Evolutionary conservation across 192 early-diverging fungal species (phyloP).

Genomic region (Coemansia sp.): DNA sequence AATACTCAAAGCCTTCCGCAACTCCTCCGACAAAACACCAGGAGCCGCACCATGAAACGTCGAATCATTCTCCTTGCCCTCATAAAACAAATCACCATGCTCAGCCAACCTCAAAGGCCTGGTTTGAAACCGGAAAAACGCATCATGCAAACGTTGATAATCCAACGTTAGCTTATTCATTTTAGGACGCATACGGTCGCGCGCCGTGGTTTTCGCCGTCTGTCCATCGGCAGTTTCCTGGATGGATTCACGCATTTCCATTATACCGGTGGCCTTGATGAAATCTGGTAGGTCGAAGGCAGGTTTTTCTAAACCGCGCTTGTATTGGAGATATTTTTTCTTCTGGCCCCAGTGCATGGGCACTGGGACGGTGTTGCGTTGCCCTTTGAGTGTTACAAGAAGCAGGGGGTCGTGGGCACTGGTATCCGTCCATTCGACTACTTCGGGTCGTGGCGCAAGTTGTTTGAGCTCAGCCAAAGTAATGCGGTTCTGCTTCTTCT

Average conservation of each 20-base stretch:
- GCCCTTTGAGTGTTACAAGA: slow-evolving; percentile 86
- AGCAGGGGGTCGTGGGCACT: slow-evolving; percentile 89
- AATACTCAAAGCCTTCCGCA: slow-evolving; percentile 85
- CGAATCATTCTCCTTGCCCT: slow-evolving; percentile 95
- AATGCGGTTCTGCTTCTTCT: slow-evolving; percentile 58
- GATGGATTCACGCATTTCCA: slow-evolving; percentile 89
- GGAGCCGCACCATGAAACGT: slow-evolving; percentile 78
- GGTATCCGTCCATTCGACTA: slow-evolving; percentile 96
- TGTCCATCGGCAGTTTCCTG: slow-evolving; percentile 84
- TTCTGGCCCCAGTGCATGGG: slow-evolving; percentile 96
- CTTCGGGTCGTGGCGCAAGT: slow-evolving; percentile 84
- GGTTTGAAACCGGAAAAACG: slow-evolving; percentile 95
- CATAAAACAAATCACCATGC: slow-evolving; percentile 73
- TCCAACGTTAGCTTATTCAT: slow-evolving; percentile 97
- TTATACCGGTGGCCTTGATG: slow-evolving; percentile 96
- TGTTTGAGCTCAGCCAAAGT: slow-evolving; percentile 93
- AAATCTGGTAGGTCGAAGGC: slow-evolving; percentile 96
- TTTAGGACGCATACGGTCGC: slow-evolving; percentile 87
- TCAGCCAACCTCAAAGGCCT: slow-evolving; percentile 53
- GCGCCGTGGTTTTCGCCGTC: slow-evolving; percentile 78
- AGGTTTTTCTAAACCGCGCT: slow-evolving; percentile 93
- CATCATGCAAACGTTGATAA: slow-evolving; percentile 96
- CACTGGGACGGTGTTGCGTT: slow-evolving; percentile 92
- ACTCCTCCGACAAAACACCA: slow-evolving; percentile 78
- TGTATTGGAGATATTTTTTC: slow-evolving; percentile 95